phyloP scores from a whole-genome alignment of 306 rosid species.

The Boehmeria nivea region DNA sequence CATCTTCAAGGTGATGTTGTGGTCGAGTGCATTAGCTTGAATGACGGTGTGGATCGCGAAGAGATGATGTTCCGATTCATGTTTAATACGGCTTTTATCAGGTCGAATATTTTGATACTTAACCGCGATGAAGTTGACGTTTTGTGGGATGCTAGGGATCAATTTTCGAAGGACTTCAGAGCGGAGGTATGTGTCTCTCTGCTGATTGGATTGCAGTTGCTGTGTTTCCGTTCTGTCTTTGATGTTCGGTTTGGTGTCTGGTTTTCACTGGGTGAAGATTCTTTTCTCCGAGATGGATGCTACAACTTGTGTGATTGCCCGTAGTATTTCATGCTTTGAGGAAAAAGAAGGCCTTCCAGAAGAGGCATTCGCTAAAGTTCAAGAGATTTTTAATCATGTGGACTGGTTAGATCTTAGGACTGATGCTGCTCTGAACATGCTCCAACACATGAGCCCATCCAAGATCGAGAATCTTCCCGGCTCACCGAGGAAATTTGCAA shows the following conservation, averaged over 20 bases:
- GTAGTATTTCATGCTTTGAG: slow-evolving; percentile 57
- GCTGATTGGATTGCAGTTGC: slow-evolving; percentile 11
- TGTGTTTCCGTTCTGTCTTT: slow-evolving; percentile 7
- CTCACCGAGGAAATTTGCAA: slow-evolving; percentile 36
- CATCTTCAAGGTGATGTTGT: slow-evolving; percentile 93
- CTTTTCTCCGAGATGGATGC: slow-evolving; percentile 94
- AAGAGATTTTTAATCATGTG: slow-evolving; percentile 77
- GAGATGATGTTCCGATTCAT: slow-evolving; percentile 77
- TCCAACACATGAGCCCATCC: slow-evolving; percentile 58
- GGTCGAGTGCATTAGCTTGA: slow-evolving; percentile 67
- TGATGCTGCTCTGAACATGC: slow-evolving; percentile 57
- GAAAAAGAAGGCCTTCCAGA: slow-evolving; percentile 85
- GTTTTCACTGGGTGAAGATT: slow-evolving; percentile 50
- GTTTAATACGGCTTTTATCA: slow-evolving; percentile 92
- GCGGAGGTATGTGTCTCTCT: slow-evolving; percentile 64
- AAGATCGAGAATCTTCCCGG: slow-evolving; percentile 20
- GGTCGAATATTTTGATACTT: slow-evolving; percentile 87
- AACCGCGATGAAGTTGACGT: slow-evolving; percentile 78
- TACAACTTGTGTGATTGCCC: slow-evolving; percentile 41
- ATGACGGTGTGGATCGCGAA: slow-evolving; percentile 55
- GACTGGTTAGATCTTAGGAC: slow-evolving; percentile 82
- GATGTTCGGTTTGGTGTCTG: slow-evolving; percentile 25
- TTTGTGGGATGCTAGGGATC: slow-evolving; percentile 74
- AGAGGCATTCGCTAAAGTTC: slow-evolving; percentile 94
- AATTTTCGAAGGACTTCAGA: slow-evolving; percentile 74